These are phyloP conservation scores for Crithidia sp. DNA, from an alignment of 208 protist species.

Conservation along the genomic window DNA sequence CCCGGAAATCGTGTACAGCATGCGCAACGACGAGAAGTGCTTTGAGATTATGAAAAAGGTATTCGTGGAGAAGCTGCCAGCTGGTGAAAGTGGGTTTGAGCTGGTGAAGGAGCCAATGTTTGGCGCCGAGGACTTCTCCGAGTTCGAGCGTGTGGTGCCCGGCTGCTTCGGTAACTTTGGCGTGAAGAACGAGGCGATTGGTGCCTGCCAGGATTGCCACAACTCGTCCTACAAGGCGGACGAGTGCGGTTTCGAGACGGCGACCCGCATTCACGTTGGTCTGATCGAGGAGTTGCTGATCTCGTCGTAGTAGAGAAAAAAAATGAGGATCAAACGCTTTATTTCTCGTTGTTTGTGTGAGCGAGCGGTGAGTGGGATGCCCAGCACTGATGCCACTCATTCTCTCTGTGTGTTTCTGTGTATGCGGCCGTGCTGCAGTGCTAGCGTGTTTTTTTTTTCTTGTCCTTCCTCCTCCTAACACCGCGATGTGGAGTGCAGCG, in stretches of 20 bases:
- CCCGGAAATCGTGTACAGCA: slow-evolving; percentile 50
- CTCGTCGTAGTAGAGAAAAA: neutral
- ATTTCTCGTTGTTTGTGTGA: neutral
- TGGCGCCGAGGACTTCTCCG: slow-evolving; percentile 66
- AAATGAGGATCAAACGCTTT: neutral
- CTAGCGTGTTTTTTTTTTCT: neutral
- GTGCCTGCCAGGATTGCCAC: slow-evolving; percentile 48
- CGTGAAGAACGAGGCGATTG: slow-evolving; percentile 29
- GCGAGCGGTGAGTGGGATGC: neutral
- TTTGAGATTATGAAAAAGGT: slow-evolving; percentile 54
- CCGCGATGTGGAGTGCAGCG: too few species aligned
- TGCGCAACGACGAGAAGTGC: slow-evolving; percentile 58
- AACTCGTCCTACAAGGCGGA: slow-evolving; percentile 56
- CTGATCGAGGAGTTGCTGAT: slow-evolving; percentile 56
- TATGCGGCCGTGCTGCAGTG: neutral
- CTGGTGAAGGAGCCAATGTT: slow-evolving; percentile 46
- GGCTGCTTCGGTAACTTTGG: slow-evolving; percentile 67
- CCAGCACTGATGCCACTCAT: too few species aligned
- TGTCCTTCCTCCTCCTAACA: neutral
- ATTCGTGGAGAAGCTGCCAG: slow-evolving; percentile 38
- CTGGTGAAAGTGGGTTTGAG: slow-evolving; percentile 38
- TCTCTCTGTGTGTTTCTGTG: neutral
- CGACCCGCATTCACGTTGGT: slow-evolving; percentile 49
- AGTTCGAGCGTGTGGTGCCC: slow-evolving; percentile 62
- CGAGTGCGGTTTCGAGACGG: slow-evolving; percentile 52